Percentiles rank a stretch among this genome's conserved stretches.
These are phyloP conservation scores for Phanerochaete sordida DNA, from an alignment of 768 basidiomycete genomes.

Conservation along the genomic window DNA sequence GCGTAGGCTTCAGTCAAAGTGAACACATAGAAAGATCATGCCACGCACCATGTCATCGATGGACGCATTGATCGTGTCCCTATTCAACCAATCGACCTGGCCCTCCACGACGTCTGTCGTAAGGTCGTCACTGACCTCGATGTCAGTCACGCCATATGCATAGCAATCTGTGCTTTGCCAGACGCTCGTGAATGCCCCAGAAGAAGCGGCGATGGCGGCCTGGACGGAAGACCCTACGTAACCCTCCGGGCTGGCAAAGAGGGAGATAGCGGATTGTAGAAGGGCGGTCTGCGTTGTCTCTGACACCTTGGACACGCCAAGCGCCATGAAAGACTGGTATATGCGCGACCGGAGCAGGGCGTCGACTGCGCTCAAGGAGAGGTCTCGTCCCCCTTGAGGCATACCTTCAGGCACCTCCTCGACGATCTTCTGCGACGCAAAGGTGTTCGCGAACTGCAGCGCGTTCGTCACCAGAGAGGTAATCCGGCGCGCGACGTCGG, in stretches of 20 bases:
- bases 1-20: background rate
- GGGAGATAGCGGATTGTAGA: slow-evolving; percentile 73
- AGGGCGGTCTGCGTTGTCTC: slow-evolving; percentile 80
- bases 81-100: slow-evolving; percentile 35
- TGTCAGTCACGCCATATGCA: slow-evolving; percentile 83
- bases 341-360: slow-evolving; percentile 79
- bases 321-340: slow-evolving; percentile 82
- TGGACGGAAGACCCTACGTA: slow-evolving; percentile 84
- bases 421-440: slow-evolving; percentile 56
- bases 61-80: slow-evolving; percentile 76
- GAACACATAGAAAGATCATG: background rate
- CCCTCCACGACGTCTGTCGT: slow-evolving; percentile 18
- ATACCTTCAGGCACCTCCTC: slow-evolving; percentile 57
- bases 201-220: slow-evolving; percentile 84
- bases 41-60: slow-evolving; percentile 71
- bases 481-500: slow-evolving; percentile 88
- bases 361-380: slow-evolving; percentile 75
- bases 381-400: slow-evolving; percentile 32
- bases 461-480: slow-evolving; percentile 86
- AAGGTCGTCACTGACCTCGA: slow-evolving; percentile 45
- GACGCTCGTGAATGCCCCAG: slow-evolving; percentile 78
- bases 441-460: slow-evolving; percentile 84
- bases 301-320: slow-evolving; percentile 76
- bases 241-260: slow-evolving; percentile 86
- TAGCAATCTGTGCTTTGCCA: slow-evolving; percentile 90